Conservation (phyloP, 2,329 filamentous ascomycete species). For the Ramichloridium luteum region DNA sequence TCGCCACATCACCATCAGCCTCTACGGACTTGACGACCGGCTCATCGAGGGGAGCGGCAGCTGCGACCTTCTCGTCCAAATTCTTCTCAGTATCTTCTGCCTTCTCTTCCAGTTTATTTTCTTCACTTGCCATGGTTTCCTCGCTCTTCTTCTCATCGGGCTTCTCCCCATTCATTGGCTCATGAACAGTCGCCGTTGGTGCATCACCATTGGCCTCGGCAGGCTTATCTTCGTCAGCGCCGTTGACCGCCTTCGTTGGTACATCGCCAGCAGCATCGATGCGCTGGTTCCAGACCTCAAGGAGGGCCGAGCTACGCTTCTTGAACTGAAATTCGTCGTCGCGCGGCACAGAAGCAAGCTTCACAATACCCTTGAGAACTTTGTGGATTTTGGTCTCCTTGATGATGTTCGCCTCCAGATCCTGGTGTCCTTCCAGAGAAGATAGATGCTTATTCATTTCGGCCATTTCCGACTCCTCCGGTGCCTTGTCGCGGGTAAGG, state of each 20-base stretch:
- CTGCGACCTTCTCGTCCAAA: slow-evolving; percentile 23
- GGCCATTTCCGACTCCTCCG: slow-evolving; percentile 77
- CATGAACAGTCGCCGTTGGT: slow-evolving; percentile 16
- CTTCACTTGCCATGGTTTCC: not conserved
- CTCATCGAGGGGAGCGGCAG: too few relatives aligned
- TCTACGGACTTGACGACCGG: too few relatives aligned
- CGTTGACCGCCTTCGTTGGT: slow-evolving; percentile 9
- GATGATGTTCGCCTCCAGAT: slow-evolving; percentile 83
- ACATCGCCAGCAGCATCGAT: slow-evolving; percentile 34
- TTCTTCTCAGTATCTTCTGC: slow-evolving; percentile 8
- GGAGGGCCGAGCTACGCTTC: slow-evolving; percentile 61
- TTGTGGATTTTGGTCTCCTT: slow-evolving; percentile 95
- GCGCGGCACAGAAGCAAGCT: slow-evolving; percentile 70
- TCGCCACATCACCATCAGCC: not conserved
- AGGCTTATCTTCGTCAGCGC: slow-evolving; percentile 21
- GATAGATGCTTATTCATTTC: slow-evolving; percentile 64
- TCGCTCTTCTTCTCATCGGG: not conserved
- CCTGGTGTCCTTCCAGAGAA: slow-evolving; percentile 67
- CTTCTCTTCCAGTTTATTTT: not conserved
- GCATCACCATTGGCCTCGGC: slow-evolving; percentile 18
- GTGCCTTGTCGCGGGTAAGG: slow-evolving; percentile 67
- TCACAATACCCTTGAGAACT: slow-evolving; percentile 87
- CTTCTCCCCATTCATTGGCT: slow-evolving; percentile 23
- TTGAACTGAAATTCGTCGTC: slow-evolving; percentile 89
- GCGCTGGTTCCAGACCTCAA: slow-evolving; percentile 82